Percentiles rank a stretch among this genome's conserved stretches.
phyloP scores from a whole-genome alignment of 2,329 filamentous ascomycete genomes.

The Penicillium paneum region DNA sequence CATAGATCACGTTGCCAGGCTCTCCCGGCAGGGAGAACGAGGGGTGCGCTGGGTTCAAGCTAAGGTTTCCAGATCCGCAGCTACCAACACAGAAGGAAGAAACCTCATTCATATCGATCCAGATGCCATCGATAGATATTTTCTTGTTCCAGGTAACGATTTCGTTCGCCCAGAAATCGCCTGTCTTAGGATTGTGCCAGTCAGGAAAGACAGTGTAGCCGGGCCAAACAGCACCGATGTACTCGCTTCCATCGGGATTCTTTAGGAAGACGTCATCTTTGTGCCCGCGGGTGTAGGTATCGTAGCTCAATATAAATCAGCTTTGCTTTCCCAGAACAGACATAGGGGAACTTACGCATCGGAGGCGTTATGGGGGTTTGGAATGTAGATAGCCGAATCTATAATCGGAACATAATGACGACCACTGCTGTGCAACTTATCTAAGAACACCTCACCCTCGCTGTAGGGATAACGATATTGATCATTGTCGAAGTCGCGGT shows the following conservation, averaged over 20 bases:
- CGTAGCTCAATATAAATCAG: conserved; percentile 48
- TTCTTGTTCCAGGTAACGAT: conserved; percentile 53
- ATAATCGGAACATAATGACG: conserved; percentile 62
- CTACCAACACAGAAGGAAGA: conserved; percentile 67
- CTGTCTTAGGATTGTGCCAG: conserved; percentile 58
- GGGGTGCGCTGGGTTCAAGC: conserved; percentile 66
- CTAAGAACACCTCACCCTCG: conserved; percentile 52
- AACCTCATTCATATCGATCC: conserved; percentile 63
- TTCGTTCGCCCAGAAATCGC: conserved; percentile 59
- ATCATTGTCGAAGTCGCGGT: conserved; percentile 60
- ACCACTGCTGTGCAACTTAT: conserved; percentile 51
- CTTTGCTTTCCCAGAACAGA: conserved; percentile 4
- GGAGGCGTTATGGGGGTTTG: conserved; percentile 65
- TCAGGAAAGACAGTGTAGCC: conserved; percentile 62
- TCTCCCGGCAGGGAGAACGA: conserved; percentile 65
- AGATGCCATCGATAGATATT: conserved; percentile 53
- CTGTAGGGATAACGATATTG: conserved; percentile 50
- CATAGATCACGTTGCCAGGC: conserved; percentile 56
- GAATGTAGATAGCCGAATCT: conserved; percentile 66
- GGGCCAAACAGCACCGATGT: conserved; percentile 57
- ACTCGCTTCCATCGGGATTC: conserved; percentile 54
- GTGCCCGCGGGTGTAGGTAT: conserved; percentile 51
- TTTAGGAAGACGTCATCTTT: conserved; percentile 50
- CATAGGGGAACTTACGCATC: conserved; percentile 55
- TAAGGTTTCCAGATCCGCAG: conserved; percentile 64